phyloP scores from a whole-genome alignment of 805 yeast species.

The Vanderwaltozyma tropicalis region DNA sequence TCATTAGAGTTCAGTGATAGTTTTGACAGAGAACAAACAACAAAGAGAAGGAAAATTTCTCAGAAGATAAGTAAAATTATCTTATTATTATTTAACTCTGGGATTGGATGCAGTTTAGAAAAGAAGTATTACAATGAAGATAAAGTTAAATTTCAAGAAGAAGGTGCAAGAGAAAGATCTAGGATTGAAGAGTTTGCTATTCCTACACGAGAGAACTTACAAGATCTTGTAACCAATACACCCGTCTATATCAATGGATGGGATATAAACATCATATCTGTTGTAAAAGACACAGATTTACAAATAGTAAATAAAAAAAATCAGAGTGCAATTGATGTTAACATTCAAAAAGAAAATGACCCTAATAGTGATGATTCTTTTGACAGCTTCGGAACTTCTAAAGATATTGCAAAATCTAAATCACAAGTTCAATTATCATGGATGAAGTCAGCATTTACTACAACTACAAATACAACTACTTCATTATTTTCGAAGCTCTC shows the following conservation, averaged over 20 bases:
- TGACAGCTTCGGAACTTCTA: neutral
- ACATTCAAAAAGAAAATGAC: neutral
- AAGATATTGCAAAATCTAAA: neutral
- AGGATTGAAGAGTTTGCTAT: slow-evolving; percentile 29
- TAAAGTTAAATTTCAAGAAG: slow-evolving; percentile 20
- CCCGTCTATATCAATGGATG: slow-evolving; percentile 41
- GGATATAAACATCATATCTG: slow-evolving; percentile 61
- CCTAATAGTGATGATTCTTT: neutral
- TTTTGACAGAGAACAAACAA: slow-evolving; percentile 63
- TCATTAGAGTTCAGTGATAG: slow-evolving; percentile 60
- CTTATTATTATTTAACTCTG: slow-evolving; percentile 63
- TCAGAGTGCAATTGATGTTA: neutral
- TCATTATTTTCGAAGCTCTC: slow-evolving; percentile 22
- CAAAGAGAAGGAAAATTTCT: slow-evolving; percentile 57
- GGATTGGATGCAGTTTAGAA: slow-evolving; percentile 54
- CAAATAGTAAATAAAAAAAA: slow-evolving; percentile 2
- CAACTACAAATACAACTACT: slow-evolving; percentile 12
- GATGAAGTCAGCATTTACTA: slow-evolving; percentile 21
- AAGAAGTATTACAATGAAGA: slow-evolving; percentile 34
- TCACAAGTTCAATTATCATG: slow-evolving; percentile 10
- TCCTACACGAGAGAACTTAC: slow-evolving; percentile 33
- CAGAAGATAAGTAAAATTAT: slow-evolving; percentile 52
- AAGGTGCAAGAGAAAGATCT: slow-evolving; percentile 24
- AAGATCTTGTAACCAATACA: slow-evolving; percentile 25
- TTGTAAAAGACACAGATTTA: slow-evolving; percentile 24